These are phyloP conservation scores for Lentinula edodes DNA, from an alignment of 768 basidiomycete genomes.

Conservation along the genomic window DNA sequence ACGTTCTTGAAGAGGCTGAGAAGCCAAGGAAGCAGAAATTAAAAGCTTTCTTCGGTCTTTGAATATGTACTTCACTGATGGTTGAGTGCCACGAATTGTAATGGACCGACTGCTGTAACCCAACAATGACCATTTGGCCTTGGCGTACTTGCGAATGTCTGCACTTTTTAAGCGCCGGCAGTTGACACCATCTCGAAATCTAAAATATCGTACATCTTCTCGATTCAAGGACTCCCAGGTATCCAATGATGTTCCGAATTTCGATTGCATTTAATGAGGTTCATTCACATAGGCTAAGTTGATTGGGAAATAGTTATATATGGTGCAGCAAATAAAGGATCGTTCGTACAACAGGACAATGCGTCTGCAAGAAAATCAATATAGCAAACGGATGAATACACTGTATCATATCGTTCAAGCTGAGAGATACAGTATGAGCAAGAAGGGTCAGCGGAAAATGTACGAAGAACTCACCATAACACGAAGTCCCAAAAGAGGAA, in stretches of 20 bases:
- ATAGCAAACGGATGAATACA: not conserved
- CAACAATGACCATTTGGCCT: no score
- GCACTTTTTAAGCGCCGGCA: no score
- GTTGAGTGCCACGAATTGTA: not conserved
- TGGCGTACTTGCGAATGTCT: no score
- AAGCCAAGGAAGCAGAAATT: not conserved
- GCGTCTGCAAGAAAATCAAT: not conserved
- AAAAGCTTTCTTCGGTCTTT: not conserved
- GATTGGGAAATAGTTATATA: not conserved
- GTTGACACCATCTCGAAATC: no score
- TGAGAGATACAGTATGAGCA: not conserved
- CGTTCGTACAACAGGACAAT: not conserved
- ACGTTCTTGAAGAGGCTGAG: constrained; percentile 8
- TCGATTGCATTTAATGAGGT: no score
- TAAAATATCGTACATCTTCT: no score
- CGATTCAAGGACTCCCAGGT: no score
- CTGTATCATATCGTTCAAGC: not conserved
- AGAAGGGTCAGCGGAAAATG: not conserved
- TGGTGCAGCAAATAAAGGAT: not conserved
- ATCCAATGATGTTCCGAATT: no score
- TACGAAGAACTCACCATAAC: not conserved
- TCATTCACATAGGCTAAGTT: not conserved
- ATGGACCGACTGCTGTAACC: no score
- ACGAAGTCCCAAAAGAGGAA: not conserved
- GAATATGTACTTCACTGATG: not conserved